Evolutionary conservation across 2,329 filamentous ascomycete genomes (phyloP).

Genomic region (Truncatella angustata): DNA sequence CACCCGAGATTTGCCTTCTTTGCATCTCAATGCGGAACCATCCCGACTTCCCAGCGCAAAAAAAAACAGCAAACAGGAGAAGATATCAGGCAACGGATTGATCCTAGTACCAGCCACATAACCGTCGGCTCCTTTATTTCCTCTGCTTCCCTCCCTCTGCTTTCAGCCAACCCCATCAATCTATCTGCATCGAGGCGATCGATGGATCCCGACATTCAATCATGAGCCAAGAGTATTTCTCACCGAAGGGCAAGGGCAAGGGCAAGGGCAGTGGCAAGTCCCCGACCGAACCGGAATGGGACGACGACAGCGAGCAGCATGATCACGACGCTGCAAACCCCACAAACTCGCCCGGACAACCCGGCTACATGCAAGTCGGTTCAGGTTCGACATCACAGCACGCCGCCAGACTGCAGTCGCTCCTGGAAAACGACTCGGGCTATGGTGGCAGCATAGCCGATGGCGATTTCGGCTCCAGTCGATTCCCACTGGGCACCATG

Average conservation of each 20-base stretch:
- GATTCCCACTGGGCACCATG: constrained; percentile 26
- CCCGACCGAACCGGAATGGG: constrained; percentile 30
- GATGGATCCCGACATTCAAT: constrained; percentile 33
- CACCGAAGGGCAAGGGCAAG: constrained; percentile 56
- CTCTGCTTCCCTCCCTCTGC: neutral
- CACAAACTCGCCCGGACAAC: constrained; percentile 33
- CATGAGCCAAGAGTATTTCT: constrained; percentile 62
- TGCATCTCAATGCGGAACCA: constrained; percentile 4
- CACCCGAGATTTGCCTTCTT: constrained; percentile 10
- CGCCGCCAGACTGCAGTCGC: constrained; percentile 74
- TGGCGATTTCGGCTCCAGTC: constrained; percentile 48
- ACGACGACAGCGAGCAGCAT: constrained; percentile 23
- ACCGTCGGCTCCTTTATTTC: no score
- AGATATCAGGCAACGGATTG: no score
- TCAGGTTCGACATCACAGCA: constrained; percentile 78
- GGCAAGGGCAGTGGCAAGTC: no score
- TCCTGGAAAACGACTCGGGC: constrained; percentile 85
- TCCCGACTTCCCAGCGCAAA: no score
- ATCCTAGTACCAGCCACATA: no score
- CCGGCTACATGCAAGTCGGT: constrained; percentile 86
- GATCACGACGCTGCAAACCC: constrained; percentile 22
- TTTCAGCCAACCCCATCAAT: neutral
- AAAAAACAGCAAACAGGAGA: no score
- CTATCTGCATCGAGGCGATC: constrained; percentile 17
- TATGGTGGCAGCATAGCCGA: constrained; percentile 80